Base-by-base conservation (phyloP, 208 protist genomes). In the Acanthamoeba healyi region DNA sequence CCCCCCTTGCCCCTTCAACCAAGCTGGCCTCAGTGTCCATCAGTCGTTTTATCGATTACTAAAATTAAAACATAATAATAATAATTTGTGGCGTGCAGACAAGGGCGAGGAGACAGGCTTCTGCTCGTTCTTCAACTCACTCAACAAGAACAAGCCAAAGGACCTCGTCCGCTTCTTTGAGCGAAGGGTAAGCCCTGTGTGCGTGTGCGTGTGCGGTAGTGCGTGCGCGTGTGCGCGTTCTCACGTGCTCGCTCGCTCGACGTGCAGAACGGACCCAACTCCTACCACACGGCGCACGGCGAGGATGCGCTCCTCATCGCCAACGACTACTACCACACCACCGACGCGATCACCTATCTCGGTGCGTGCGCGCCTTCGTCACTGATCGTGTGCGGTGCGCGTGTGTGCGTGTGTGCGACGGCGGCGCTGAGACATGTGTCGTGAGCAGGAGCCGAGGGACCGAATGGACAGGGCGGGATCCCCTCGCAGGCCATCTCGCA, bases 281-380 rank as follows among this genome's bases (percentile, higher is more conserved):
- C 29, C 2, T 94, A 94, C 72, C 96, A 96, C 90, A 87, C 95
- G 19, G 77, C 94, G 2, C 95, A 96, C 74, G 96, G 95, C 10
- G 84, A 95, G 24, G 94, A 97, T 79, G 96, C 96, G 0, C 65
- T 94, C 54, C 92, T 95, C 44, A 58, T 97, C 29, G 95, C 96
- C 36, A 40, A 89, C 24, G 91, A 96, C 26, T 96, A 96, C 77
- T 97, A 94, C 94, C 51, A 96, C 34, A 97, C 96, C 17, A 94
- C 51, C 26, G 89, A 65, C 40, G 93, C 94, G 9, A 70, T 97
- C 9, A 96, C 95, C 6, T 93, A 95, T 46, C 77, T 96, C 29
- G 95, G 79, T 49, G 26, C 1, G 26, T 86, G 29, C 61, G 4
- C 65, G 3, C 89, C 44, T 12, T 15, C 17, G 46, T 51, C 2